phyloP scores from a whole-genome alignment of 768 basidiomycete genomes.

The Termitomyces sp. region DNA sequence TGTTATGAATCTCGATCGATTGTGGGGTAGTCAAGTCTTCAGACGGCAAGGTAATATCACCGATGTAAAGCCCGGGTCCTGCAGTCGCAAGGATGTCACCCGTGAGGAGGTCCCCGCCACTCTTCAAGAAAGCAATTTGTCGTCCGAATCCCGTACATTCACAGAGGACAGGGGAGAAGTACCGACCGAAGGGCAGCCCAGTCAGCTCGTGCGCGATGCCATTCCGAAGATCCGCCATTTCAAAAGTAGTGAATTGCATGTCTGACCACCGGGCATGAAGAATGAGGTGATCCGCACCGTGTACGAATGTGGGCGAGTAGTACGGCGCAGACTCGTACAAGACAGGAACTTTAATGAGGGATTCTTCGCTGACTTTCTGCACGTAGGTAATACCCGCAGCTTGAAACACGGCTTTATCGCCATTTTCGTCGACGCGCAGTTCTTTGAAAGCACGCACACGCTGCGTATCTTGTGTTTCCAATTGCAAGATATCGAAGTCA shows the following conservation, averaged over 20 bases:
- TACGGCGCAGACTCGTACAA: constrained; percentile 43
- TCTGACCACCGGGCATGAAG: constrained; percentile 71
- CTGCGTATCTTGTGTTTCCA: constrained; percentile 50
- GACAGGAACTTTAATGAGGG: constrained; percentile 38
- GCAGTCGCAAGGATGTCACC: constrained; percentile 64
- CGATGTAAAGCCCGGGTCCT: constrained; percentile 58
- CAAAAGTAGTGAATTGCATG: constrained; percentile 53
- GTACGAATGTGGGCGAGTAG: constrained; percentile 66
- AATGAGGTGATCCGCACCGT: constrained; percentile 39
- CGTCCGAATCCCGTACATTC: constrained; percentile 34
- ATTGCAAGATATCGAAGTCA: constrained; percentile 39
- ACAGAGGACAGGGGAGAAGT: constrained; percentile 54
- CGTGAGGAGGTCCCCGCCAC: constrained; percentile 50
- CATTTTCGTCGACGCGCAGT: constrained; percentile 48
- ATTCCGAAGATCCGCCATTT: constrained; percentile 48
- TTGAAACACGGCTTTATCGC: constrained; percentile 53
- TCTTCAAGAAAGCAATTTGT: constrained; percentile 59
- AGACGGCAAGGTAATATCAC: constrained; percentile 46
- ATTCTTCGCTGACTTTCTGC: constrained; percentile 32
- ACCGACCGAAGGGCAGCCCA: constrained; percentile 60
- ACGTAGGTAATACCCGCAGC: constrained; percentile 58
- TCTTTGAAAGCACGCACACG: constrained; percentile 59
- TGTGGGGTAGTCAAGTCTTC: constrained; percentile 13
- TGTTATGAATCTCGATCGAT: constrained; percentile 37
- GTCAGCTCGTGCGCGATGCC: constrained; percentile 40